Evolutionary conservation across 768 basidiomycete species (phyloP), one percentile per base, ranked within the genome.

Genomic region (Rhodosporidiobolus sp.): DNA sequence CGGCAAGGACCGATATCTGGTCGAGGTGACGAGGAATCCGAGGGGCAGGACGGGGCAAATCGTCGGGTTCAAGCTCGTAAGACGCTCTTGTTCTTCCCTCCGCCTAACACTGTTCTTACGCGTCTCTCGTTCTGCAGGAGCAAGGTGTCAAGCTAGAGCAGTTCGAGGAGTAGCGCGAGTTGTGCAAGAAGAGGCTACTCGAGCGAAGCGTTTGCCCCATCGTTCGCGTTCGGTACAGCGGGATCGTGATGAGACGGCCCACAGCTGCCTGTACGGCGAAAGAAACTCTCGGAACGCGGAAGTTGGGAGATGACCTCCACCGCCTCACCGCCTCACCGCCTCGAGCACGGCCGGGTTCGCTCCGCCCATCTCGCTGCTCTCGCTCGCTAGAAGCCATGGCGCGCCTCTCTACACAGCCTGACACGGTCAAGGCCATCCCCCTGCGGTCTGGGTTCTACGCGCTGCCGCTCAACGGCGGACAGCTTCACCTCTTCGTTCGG

Each of bases 361-460:
- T 9, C 22, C 8, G 38, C 35, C 5, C 19, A 8, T 28, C 28
- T 45, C 48, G 28, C 50, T 24, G 10, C 34, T 59, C 49, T 17
- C 46, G 20, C 50, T 45, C 22, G 24, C n/a, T n/a, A 19, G 14
- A 48, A 1, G 19, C n/a, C 32, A 70, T 70, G 68, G 49, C 35
- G 9, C 50, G 49, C 35, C 57, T 74, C 11, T 28, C 65, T 0
- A 74, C 73, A 0, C 73, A 74, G 53, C 73, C 73, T 1, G 58
- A 54, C 0, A 20, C 17, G 1, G 50, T 52, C 0, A 17, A 30
- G 1, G 52, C 46, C 1, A 10, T 74, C 5, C 38, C 68, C 3
- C 52, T 74, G 16, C 68, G 73, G 17, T 67, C 65, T 1, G 73
- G 73, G 7, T 74, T 74, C 65, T 70, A 57, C 57, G 73, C 69